Percentiles rank a stretch among this genome's conserved stretches.
Evolutionary conservation across 768 basidiomycete species (phyloP).

Genomic region (Suillus lakei): DNA sequence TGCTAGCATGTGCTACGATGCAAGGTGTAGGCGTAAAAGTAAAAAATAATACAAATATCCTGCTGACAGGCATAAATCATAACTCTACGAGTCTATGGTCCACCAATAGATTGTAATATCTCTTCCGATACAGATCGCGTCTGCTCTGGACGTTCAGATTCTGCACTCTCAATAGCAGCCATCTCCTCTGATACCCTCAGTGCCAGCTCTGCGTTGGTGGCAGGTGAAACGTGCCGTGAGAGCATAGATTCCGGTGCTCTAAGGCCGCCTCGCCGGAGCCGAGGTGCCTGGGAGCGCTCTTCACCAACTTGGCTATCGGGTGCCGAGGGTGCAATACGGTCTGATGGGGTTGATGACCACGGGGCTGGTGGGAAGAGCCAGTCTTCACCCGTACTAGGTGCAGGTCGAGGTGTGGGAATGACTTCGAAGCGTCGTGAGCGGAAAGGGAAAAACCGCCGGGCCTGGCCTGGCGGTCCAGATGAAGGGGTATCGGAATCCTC

Average conservation of each 20-base stretch:
- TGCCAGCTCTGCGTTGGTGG: conserved; percentile 16
- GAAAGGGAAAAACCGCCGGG: conserved; percentile 64
- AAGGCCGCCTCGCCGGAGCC: conserved; percentile 69
- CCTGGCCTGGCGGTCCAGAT: conserved; percentile 28
- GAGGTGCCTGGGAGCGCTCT: conserved; percentile 47
- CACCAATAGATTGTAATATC: conserved; percentile 18
- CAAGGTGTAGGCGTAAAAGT: conserved; percentile 1
- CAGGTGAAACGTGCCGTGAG: conserved; percentile 48
- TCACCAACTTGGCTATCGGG: conserved; percentile 37
- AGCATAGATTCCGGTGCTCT: conserved; percentile 67
- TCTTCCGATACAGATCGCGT: conserved; percentile 21
- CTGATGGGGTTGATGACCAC: conserved; percentile 22
- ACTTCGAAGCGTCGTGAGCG: conserved; percentile 49
- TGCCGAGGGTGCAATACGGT: conserved; percentile 19
- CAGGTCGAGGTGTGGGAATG: conserved; percentile 36
- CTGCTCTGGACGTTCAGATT: conserved; percentile 6
- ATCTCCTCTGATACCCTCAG: conserved; percentile 5
- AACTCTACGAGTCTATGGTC: conserved; percentile 15
- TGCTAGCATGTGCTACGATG: conserved; percentile 7
- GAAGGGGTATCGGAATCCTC: conserved; percentile 5
- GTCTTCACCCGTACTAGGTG: conserved; percentile 34
- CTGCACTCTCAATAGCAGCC: conserved; percentile 15
- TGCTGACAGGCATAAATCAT: conserved; percentile 13
- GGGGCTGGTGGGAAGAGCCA: conserved; percentile 37
- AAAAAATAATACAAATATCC: conserved; percentile 12